Evolutionary conservation across 2,329 filamentous ascomycete genomes (phyloP).

Genomic region (Claviceps arundinis): DNA sequence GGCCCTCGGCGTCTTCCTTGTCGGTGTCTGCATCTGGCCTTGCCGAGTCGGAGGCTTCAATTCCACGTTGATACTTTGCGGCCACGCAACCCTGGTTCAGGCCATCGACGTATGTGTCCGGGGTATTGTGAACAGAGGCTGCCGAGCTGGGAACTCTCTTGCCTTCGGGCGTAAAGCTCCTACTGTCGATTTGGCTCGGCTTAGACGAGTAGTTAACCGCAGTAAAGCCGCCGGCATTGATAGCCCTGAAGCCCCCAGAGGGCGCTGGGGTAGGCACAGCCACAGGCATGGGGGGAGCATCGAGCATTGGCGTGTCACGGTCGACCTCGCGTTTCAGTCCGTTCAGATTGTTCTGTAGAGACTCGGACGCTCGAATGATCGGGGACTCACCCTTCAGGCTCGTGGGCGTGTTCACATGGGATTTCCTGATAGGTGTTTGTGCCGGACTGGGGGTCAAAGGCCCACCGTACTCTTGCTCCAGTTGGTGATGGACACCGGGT

Average conservation of each 20-base stretch:
- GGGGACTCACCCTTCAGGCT: slow-evolving; percentile 54
- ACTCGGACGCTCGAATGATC: slow-evolving; percentile 41
- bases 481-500: slow-evolving; percentile 88
- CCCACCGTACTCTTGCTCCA: slow-evolving; percentile 86
- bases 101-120: slow-evolving; percentile 45
- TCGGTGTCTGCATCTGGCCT: slow-evolving; percentile 35
- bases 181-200: slow-evolving; percentile 49
- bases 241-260: slow-evolving; percentile 17
- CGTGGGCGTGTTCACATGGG: slow-evolving; percentile 44
- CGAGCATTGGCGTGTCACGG: slow-evolving; percentile 33
- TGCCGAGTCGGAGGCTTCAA: slow-evolving; percentile 32
- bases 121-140: slow-evolving; percentile 49
- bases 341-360: slow-evolving; percentile 35
- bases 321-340: slow-evolving; percentile 32
- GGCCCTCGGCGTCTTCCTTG: slow-evolving; percentile 48
- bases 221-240: slow-evolving; percentile 50
- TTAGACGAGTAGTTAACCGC: slow-evolving; percentile 60
- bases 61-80: slow-evolving; percentile 62
- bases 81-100: slow-evolving; percentile 39
- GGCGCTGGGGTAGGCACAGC: slow-evolving; percentile 16
- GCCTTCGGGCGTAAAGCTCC: slow-evolving; percentile 47
- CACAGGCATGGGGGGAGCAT: slow-evolving; percentile 28
- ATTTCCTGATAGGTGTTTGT: slow-evolving; percentile 58
- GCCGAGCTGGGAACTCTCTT: slow-evolving; percentile 50
- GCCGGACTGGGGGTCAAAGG: slow-evolving; percentile 67